A percentile compares a stretch with the other conserved stretches of the same genome.
Evolutionary conservation across 2,329 filamentous ascomycete species (phyloP).

Genomic region (Penicillium freii): DNA sequence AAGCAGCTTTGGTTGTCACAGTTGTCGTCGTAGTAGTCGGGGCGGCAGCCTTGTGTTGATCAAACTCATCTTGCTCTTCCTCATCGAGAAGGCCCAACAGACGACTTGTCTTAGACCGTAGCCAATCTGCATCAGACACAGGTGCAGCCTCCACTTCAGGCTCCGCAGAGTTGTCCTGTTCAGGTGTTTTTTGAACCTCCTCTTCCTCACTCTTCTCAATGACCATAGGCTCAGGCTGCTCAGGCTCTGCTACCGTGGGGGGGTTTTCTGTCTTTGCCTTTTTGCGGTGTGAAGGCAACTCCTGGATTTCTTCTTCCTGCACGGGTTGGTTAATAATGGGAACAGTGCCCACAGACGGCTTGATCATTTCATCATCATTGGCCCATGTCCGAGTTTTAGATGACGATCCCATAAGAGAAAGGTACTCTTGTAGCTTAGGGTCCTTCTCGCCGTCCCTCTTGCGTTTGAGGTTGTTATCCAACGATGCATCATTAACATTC

Average conservation of each 20-base stretch:
- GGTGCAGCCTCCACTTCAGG: slow-evolving; percentile 34
- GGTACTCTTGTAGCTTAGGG: slow-evolving; percentile 79
- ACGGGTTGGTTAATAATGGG: slow-evolving; percentile 22
- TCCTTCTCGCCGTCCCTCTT: slow-evolving; percentile 59
- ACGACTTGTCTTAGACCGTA: slow-evolving; percentile 82
- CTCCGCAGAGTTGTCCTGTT: slow-evolving; percentile 21
- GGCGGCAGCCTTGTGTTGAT: slow-evolving; percentile 25
- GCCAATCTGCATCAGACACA: slow-evolving; percentile 80
- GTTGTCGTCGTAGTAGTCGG: slow-evolving; percentile 13
- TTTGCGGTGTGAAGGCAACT: slow-evolving; percentile 45
- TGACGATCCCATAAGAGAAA: slow-evolving; percentile 73
- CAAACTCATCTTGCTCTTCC: slow-evolving; percentile 46
- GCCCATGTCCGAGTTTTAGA: slow-evolving; percentile 65
- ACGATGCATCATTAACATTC: slow-evolving; percentile 17
- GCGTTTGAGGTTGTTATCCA: slow-evolving; percentile 39
- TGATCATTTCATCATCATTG: slow-evolving; percentile 50
- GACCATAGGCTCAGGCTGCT: slow-evolving; percentile 25
- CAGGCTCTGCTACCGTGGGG: slow-evolving; percentile 1
- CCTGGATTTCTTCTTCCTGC: slow-evolving; percentile 25
- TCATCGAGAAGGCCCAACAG: slow-evolving; percentile 81
- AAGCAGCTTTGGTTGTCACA: slow-evolving; percentile 4
- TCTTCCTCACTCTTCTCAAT: slow-evolving; percentile 24
- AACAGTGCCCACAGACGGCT: slow-evolving; percentile 22
- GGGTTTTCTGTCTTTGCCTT: slow-evolving; percentile 56
- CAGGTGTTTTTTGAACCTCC: slow-evolving; percentile 17